phyloP scores from a whole-genome alignment of 2,329 filamentous ascomycete genomes.

The Penicillium sp. region DNA sequence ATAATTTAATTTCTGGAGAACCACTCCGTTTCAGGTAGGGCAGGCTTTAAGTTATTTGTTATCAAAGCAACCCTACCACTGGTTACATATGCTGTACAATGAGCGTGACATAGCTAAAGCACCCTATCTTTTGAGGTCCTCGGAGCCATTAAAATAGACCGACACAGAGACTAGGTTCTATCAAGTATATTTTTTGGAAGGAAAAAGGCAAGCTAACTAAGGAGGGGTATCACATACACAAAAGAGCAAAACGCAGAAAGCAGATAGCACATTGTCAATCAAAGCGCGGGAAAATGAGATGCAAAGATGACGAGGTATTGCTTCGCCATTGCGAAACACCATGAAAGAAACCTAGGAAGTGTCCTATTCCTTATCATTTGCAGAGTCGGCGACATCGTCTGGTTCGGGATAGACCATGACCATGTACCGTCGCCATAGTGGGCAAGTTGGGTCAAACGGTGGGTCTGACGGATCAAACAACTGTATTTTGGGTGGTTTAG shows the following conservation, averaged over 20 bases:
- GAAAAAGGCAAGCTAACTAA: not conserved
- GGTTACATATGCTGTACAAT: not conserved
- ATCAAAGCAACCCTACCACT: not conserved
- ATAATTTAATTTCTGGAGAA: not conserved
- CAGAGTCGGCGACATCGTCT: not conserved
- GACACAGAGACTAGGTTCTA: not conserved
- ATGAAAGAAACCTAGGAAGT: not conserved
- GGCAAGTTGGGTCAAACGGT: not conserved
- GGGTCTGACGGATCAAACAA: not conserved
- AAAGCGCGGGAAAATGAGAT: not conserved
- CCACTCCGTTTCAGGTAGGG: not conserved
- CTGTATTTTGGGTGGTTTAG: not conserved
- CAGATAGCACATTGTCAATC: not conserved
- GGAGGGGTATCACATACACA: not conserved
- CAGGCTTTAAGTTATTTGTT: not conserved
- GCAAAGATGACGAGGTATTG: not conserved
- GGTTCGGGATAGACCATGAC: not conserved
- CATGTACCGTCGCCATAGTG: not conserved
- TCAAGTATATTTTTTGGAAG: not conserved
- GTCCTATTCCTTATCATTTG: not conserved
- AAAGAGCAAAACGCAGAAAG: not conserved
- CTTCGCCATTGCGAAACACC: not conserved
- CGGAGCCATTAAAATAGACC: not conserved
- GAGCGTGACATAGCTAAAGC: not conserved
- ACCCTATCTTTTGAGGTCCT: not conserved